These are phyloP conservation scores for Pseudonectria foliicola DNA, from an alignment of 2,329 filamentous ascomycete species.

Conservation along the genomic window DNA sequence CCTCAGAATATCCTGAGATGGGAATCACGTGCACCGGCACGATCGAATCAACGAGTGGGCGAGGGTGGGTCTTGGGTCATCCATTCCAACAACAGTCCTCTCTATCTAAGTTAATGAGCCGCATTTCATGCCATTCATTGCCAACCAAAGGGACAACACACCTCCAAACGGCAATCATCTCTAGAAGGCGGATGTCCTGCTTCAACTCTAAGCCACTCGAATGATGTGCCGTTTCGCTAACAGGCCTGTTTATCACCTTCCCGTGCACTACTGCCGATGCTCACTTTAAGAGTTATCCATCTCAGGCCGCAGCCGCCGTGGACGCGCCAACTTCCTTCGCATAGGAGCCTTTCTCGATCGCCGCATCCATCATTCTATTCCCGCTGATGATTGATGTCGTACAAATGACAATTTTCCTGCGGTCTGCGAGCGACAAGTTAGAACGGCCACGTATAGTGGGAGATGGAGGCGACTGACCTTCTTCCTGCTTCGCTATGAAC, in stretches of 20 bases:
- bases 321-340: slow-evolving; percentile 32
- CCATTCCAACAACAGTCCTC: slow-evolving; percentile 4
- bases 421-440: slow-evolving; percentile 37
- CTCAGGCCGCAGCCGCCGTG: slow-evolving; percentile 13
- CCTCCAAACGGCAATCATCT: too few relatives aligned
- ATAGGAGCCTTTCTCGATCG: slow-evolving; percentile 65
- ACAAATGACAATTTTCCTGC: slow-evolving; percentile 81
- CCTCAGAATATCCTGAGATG: slow-evolving; percentile 16
- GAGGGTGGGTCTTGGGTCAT: slow-evolving; percentile 12
- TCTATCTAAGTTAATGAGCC: slow-evolving; percentile 3
- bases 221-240: too few relatives aligned
- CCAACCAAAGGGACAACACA: too few relatives aligned
- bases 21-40: slow-evolving; percentile 17
- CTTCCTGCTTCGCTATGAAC: slow-evolving; percentile 80
- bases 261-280: background rate
- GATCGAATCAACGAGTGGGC: slow-evolving; percentile 16
- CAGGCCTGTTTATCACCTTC: too few relatives aligned
- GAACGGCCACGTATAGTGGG: slow-evolving; percentile 1
- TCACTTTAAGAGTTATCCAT: slow-evolving; percentile 1
- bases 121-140: slow-evolving; percentile 6
- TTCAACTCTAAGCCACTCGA: too few relatives aligned
- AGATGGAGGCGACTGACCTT: slow-evolving; percentile 41
- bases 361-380: slow-evolving; percentile 79
- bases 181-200: too few relatives aligned
- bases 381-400: slow-evolving; percentile 89